phyloP scores from a whole-genome alignment of 768 basidiomycete genomes.

The Kwoniella sp. region DNA sequence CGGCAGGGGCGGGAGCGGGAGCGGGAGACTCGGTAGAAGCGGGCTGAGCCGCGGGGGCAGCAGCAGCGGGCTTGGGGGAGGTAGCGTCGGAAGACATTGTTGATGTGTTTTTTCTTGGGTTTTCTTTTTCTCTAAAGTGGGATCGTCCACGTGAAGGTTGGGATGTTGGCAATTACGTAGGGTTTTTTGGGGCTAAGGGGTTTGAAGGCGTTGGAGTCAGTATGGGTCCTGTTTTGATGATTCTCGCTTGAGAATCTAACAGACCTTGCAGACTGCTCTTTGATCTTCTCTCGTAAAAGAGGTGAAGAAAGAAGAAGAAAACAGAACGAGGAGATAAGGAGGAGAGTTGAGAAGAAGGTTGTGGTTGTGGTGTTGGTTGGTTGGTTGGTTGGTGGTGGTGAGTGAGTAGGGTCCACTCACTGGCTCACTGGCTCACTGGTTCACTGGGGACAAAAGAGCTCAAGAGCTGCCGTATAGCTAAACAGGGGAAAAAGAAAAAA shows the following conservation, averaged over 20 bases:
- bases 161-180: constrained; percentile 48
- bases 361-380: too few species aligned
- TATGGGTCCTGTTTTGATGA: background rate
- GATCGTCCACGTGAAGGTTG: constrained; percentile 50
- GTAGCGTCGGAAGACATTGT: constrained; percentile 39
- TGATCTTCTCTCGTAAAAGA: constrained; percentile 15
- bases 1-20: constrained; percentile 35
- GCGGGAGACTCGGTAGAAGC: constrained; percentile 40
- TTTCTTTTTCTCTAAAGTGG: constrained; percentile 30
- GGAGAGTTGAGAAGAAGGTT: constrained; percentile 2
- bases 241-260: background rate
- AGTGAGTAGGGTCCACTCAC: background rate
- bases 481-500: background rate
- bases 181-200: constrained; percentile 39
- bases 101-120: constrained; percentile 19
- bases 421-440: too few species aligned
- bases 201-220: background rate
- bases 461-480: background rate
- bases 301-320: constrained; percentile 12
- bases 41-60: constrained; percentile 34
- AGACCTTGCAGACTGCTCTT: constrained; percentile 26
- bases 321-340: constrained; percentile 7
- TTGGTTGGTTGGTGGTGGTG: background rate
- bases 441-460: constrained; percentile 7
- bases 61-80: constrained; percentile 40